phyloP scores from a whole-genome alignment of 495 filamentous ascomycete species.

The Penicillium herquei region DNA sequence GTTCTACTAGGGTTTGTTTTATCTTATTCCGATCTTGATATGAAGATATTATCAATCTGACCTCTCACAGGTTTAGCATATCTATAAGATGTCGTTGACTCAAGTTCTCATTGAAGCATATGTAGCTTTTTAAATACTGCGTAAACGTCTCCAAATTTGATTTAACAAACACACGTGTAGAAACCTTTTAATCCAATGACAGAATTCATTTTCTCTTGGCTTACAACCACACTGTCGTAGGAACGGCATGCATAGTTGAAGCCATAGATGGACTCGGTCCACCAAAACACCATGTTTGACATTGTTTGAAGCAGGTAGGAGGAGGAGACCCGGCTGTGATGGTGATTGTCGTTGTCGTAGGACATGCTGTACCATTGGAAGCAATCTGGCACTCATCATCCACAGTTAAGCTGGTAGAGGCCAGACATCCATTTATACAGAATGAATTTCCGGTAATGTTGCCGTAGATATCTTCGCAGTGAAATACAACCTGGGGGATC shows the following conservation, averaged over 20 bases:
- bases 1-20: too few relatives aligned
- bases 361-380: slow-evolving; percentile 1
- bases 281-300: slow-evolving; percentile 13
- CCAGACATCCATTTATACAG: slow-evolving; percentile 16
- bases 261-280: not conserved
- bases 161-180: too few relatives aligned
- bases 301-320: slow-evolving; percentile 7
- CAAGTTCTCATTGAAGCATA: too few relatives aligned
- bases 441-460: slow-evolving; percentile 16
- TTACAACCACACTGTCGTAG: not conserved
- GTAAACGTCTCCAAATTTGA: too few relatives aligned
- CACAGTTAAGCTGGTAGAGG: not conserved
- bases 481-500: slow-evolving; percentile 18
- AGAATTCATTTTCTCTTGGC: not conserved
- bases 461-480: slow-evolving; percentile 18
- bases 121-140: too few relatives aligned
- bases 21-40: too few relatives aligned
- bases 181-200: not conserved
- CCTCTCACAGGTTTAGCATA: too few relatives aligned
- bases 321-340: slow-evolving; percentile 1
- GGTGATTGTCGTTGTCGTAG: slow-evolving; percentile 4
- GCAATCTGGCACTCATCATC: slow-evolving; percentile 16
- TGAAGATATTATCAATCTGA: too few relatives aligned
- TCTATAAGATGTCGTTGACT: too few relatives aligned
- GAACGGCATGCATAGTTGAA: not conserved